Conservation (phyloP, 345 rosid species). For the Rhodamnia rubescens region DNA sequence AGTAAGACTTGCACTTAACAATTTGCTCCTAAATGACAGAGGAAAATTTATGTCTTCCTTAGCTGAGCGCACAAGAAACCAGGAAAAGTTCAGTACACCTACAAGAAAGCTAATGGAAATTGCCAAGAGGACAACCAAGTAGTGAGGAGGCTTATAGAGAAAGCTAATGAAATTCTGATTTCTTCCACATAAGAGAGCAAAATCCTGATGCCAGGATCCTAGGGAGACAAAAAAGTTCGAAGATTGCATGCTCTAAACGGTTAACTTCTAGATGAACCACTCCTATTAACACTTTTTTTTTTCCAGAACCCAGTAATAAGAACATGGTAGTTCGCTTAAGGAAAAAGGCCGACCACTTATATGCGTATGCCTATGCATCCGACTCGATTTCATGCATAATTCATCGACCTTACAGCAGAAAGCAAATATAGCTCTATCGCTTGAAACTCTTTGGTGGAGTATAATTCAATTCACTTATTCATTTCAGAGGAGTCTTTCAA, state of each 20-base stretch:
- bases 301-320: neutral
- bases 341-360: neutral
- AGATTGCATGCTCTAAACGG: neutral
- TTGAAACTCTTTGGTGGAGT: neutral
- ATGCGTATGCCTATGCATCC: neutral
- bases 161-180: neutral
- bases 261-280: neutral
- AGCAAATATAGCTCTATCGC: constrained; percentile 15
- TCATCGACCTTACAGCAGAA: constrained; percentile 9
- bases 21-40: neutral
- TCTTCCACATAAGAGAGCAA: neutral
- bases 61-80: neutral
- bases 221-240: neutral
- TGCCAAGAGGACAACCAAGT: neutral
- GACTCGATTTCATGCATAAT: neutral
- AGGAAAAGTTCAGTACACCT: neutral
- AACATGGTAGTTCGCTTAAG: neutral
- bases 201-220: neutral
- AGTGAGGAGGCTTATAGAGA: neutral
- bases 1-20: neutral
- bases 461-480: constrained; percentile 23
- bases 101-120: neutral
- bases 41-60: neutral
- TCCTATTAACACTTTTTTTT: neutral
- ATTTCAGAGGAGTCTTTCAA: constrained; percentile 18